These are phyloP conservation scores for Gillenia trifoliata DNA, from an alignment of 306 rosid genomes.

Conservation along the genomic window DNA sequence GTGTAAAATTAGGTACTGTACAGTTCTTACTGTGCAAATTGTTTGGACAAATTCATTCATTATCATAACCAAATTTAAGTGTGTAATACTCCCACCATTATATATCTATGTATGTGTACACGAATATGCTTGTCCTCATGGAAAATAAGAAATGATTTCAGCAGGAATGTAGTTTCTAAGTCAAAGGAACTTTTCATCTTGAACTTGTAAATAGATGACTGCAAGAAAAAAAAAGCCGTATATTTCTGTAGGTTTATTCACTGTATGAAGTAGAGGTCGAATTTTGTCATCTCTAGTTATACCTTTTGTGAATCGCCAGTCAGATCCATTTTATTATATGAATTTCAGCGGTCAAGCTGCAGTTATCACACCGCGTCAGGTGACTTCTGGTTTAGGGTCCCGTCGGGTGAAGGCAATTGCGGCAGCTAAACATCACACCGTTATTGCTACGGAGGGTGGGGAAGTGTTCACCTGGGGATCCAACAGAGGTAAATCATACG, in stretches of 20 bases:
- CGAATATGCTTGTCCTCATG: neutral
- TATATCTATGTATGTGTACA: neutral
- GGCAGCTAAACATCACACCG: slow-evolving; percentile 98
- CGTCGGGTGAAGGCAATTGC: slow-evolving; percentile 79
- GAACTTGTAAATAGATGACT: neutral
- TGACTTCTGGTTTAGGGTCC: slow-evolving; percentile 80
- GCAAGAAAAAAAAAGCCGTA: neutral
- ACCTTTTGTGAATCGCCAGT: slow-evolving; percentile 16
- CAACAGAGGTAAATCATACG: slow-evolving; percentile 80
- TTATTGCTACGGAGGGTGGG: slow-evolving; percentile 85
- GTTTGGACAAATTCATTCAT: neutral
- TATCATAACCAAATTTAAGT: neutral
- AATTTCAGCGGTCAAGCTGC: slow-evolving; percentile 97
- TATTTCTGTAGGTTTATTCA: neutral
- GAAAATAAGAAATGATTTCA: neutral
- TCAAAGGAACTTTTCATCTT: neutral
- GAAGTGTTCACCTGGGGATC: slow-evolving; percentile 99
- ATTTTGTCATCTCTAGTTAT: neutral
- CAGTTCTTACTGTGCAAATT: neutral
- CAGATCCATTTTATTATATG: slow-evolving; percentile 30
- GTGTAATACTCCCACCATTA: neutral
- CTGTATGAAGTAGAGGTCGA: neutral
- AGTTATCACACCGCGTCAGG: slow-evolving; percentile 95
- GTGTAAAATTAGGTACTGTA: neutral
- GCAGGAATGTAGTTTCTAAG: neutral